Evolutionary conservation across 2,329 filamentous ascomycete genomes (phyloP), one percentile per base, ranked within the genome.

Genomic region (Phoma herbarum): DNA sequence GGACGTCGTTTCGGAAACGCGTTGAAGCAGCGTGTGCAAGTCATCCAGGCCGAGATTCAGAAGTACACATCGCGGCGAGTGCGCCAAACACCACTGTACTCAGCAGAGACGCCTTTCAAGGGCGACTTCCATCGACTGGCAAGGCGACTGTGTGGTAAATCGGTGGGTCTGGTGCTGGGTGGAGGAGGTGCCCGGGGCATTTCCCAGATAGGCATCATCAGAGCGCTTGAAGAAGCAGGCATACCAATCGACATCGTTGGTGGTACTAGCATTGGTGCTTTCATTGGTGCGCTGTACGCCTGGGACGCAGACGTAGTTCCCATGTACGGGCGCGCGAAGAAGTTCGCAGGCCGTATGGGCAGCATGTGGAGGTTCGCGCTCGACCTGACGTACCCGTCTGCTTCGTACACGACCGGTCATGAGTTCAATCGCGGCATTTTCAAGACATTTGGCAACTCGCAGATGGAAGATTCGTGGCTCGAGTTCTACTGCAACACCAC

Each of bases 401-500:
- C 92, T 8, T 97, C 94, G 1, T 99, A 99, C 79, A 99, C 96
- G 0, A 99, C 95, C 0, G 95, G 95, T 0, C 95, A 99, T 74
- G 95, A 99, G 72, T 99, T 99, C 85, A 99, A 99, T 70, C 91
- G 95, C 7, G 95, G 95, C 39, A 97, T 99, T 64, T 99, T 97
- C 86, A 99, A 99, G 78, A 93, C 94, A 0, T 97, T 99, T 75
- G 95, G 93, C 14, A 92, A 97, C 71, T 91, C 92, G 10, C 95
- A 98, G 74, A 98, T 99, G 57, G 95, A 99, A 78, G 95, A 99
- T 76, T 99, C 98, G 72, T 99, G 95, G 95, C 85, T 99, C 11
- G 93, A 97, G 67, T 99, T 92, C 76, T 99, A 99, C 80, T 99
- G 96, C 84, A 99, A 99, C 79, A 98, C 95, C 0, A 99, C 96